A percentile compares a stretch with the other conserved stretches of the same genome.
These are phyloP conservation scores for Fragaria ananassa DNA, from an alignment of 306 rosid genomes.

Conservation along the genomic window DNA sequence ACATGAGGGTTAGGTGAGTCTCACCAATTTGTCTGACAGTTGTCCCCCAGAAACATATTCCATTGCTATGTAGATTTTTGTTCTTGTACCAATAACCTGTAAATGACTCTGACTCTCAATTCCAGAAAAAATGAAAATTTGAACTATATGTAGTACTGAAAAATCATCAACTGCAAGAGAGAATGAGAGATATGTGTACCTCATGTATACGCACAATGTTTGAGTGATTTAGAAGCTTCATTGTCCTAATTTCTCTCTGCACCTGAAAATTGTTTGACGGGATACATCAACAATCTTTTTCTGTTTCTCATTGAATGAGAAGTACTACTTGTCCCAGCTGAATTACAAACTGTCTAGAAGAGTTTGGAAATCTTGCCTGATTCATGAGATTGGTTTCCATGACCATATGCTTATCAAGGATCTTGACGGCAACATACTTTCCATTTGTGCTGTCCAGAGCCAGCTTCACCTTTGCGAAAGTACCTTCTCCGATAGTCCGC, in stretches of 20 bases:
- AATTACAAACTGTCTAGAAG: neutral
- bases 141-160: neutral
- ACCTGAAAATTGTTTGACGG: slow-evolving; percentile 46
- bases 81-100: slow-evolving; percentile 71
- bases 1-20: slow-evolving; percentile 22
- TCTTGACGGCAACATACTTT: slow-evolving; percentile 57
- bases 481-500: slow-evolving; percentile 74
- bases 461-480: slow-evolving; percentile 77
- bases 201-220: slow-evolving; percentile 72
- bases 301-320: neutral
- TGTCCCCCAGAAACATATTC: slow-evolving; percentile 73
- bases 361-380: slow-evolving; percentile 44
- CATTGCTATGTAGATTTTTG: slow-evolving; percentile 76
- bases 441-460: slow-evolving; percentile 44
- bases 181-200: slow-evolving; percentile 25
- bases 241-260: slow-evolving; percentile 72
- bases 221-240: slow-evolving; percentile 74
- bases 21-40: slow-evolving; percentile 66
- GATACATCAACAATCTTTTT: neutral
- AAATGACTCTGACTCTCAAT: slow-evolving; percentile 1
- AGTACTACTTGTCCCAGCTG: neutral
- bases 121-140: neutral
- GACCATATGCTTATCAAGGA: slow-evolving; percentile 73
- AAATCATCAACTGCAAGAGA: neutral
- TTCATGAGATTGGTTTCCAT: slow-evolving; percentile 49